Evolutionary conservation across 108 stramenopile species (phyloP).

Genomic region (Nitzschia palea): DNA sequence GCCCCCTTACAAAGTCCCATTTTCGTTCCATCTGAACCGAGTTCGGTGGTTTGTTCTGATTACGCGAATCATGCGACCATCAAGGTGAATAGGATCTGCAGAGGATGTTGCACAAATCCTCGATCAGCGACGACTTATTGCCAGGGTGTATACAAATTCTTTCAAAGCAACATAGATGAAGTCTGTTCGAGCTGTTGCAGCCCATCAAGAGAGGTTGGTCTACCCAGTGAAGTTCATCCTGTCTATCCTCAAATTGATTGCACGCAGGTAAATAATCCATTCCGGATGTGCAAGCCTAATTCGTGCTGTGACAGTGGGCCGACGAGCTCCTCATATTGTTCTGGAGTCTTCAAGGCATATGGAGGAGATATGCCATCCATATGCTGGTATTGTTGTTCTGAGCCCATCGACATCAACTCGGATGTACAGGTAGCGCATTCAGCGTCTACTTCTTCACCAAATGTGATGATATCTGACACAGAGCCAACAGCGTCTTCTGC

Average conservation of each 20-base stretch:
- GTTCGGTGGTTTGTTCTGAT: conserved; percentile 5
- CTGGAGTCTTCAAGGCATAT: not conserved
- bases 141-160: conserved; percentile 26
- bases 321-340: conserved; percentile 10
- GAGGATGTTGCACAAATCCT: conserved; percentile 39
- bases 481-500: not conserved
- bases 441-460: not conserved
- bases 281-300: conserved; percentile 18
- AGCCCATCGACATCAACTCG: not conserved
- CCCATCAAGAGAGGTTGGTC: conserved; percentile 12
- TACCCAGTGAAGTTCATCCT: conserved; percentile 1
- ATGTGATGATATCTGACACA: not conserved
- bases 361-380: conserved; percentile 7
- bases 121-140: conserved; percentile 34
- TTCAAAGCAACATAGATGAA: conserved; percentile 17
- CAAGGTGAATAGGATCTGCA: conserved; percentile 26
- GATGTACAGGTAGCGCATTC: not conserved
- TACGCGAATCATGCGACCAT: conserved; percentile 13
- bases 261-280: conserved; percentile 14
- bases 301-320: conserved; percentile 13
- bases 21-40: not conserved
- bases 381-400: conserved; percentile 14
- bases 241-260: conserved; percentile 16
- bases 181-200: conserved; percentile 29
- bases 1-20: not conserved